Evolutionary conservation across 176 grass and related monocot species (phyloP), one percentile per base, ranked within the genome.

Genomic region (Avena atlantica): DNA sequence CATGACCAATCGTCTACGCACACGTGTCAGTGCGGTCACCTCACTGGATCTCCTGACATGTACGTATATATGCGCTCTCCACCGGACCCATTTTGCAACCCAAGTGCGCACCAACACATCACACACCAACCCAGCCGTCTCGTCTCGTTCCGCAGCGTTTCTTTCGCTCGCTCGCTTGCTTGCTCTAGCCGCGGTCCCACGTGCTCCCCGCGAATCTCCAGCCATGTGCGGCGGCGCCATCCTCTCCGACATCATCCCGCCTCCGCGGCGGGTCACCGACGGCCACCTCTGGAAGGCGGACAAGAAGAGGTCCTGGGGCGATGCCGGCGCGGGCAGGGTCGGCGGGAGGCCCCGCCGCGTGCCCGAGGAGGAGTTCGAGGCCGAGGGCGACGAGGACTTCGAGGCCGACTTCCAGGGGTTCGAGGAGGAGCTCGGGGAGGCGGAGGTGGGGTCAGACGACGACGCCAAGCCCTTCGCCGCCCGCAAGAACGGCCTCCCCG

Each of bases 211-310:
- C 73, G 56, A 52, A 17, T 44, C 25, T 21, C 61, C 15, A 65
- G 90, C 86, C 84, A 98, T 98, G 96, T 98, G 96, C 50, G 96
- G 96, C 49, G 96, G 93, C 70, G 90, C 92, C 69, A 85, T 98
- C 63, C 88, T 98, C 73, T 88, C 90, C 25, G 85, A 85, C 36
- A 42, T 82, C 83, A 88, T 95, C 63, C 87, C 92, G 73, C 25
- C 81, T 45, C 65, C 87, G 56, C 64, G 80, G 89, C 91, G 86
- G 81, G 67, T 86, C 64, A 84, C 86, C 23, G 88, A 63, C 21
- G 86, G 89, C 84, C 82, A 82, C 81, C 82, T 91, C 56, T 96
- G 93, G 87, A 76, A 76, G 76, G 70, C 83, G 21, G 52, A 85
- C 49, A 92, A 86, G 73, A 56, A 61, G 59, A 91, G 85, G 67